Base-by-base conservation (phyloP, 305 asterid genomes). In the Ajuga reptans region DNA sequence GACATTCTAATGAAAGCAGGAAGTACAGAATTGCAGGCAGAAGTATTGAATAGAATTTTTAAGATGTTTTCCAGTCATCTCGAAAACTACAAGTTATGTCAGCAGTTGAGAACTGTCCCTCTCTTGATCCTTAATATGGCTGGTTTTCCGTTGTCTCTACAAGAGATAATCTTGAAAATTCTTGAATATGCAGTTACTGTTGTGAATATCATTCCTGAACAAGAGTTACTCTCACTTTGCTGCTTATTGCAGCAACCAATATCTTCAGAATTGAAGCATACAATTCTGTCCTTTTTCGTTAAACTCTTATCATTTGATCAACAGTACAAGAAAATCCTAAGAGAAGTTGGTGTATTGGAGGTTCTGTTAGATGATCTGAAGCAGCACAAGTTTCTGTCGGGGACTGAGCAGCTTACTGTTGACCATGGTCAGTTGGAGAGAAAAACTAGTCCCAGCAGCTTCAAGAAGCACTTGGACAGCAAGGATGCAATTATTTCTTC, bases 141-240 rank as follows among this genome's bases (percentile, higher is more conserved):
- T 66, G 98, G 87, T 74, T 94, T 91, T 73, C 95, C 96, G 41
- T 78, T 82, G 81, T 53, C 92, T 49, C 79, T 89, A 83, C 98
- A 87, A 79, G 99, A 94, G 79, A 91, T 89, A 67, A 89, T 94
- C 78, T 79, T 94, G 82, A 94, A 94, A 84, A 91, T 94, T 84
- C 98, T 94, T 39, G 99, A 94, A 80, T 94, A 89, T 80, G 97
- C 96, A 11, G 98, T 89, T 75, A 91, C 96, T 51, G 98, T 94
- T 68, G 96, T 94, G 74, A 94, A 91, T 84, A 84, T 93, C 75
- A 74, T 94, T 76, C 99, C 98, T 39, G 99, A 94, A 73, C 98
- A 94, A 82, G 99, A 94, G 82, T 83, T 94, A 80, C 98, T 94
- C 75, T 88, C 98, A 59, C 89, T 94, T 68, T 86, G 99, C 83